phyloP scores from a whole-genome alignment of 192 early-diverging fungal species.

The Backusella psychrophila region DNA sequence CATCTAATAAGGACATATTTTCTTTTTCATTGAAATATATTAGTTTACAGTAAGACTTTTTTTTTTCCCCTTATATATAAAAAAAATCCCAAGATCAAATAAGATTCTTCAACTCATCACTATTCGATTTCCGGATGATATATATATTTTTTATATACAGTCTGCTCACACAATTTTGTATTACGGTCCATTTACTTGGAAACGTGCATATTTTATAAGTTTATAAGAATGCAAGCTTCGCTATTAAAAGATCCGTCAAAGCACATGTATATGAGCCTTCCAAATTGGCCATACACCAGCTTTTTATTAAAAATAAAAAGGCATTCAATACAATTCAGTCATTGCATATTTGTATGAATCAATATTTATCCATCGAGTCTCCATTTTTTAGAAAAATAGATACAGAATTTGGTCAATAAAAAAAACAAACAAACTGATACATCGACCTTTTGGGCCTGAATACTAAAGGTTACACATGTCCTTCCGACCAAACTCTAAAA shows the following conservation, averaged over 20 bases:
- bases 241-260: background rate
- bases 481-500: background rate
- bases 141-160: background rate
- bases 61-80: background rate
- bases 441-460: background rate
- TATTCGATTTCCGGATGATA: background rate
- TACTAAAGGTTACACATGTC: background rate
- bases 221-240: background rate
- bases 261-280: background rate
- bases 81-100: background rate
- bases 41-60: background rate
- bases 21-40: background rate
- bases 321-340: background rate
- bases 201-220: background rate
- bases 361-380: no score
- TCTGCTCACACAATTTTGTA: slow-evolving; percentile 4
- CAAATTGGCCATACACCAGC: background rate
- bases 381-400: background rate
- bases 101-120: background rate
- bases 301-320: background rate
- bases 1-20: background rate
- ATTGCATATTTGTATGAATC: background rate
- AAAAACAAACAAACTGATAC: background rate
- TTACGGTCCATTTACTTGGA: background rate
- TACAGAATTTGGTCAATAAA: background rate